Base-by-base conservation (phyloP, 2,329 filamentous ascomycete species). In the Didymosphaeria variabile region DNA sequence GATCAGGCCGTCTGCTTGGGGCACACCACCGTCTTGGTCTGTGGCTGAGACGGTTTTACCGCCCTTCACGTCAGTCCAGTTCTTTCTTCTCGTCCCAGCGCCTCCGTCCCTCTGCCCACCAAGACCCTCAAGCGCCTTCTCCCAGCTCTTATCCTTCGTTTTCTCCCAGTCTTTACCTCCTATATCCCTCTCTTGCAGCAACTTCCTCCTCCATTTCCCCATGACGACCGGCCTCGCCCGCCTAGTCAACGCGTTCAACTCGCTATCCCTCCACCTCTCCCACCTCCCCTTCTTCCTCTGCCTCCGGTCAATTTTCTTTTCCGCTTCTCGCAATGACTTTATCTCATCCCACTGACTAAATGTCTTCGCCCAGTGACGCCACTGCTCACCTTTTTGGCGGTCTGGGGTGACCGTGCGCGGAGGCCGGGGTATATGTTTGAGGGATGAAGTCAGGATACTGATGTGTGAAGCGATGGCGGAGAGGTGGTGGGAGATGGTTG, bases 401-500 rank as follows among this genome's bases (percentile, higher is more conserved):
- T 46, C 42, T 26, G 53, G 42, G 17, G 19, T 8, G 2, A 12
- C 6, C 12, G 29, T 13, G 29, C 53, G 23, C 1, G 12, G 42
- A 17, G 40, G 40, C 17, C 31, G 40, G 15, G 53, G 53, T 13
- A 55, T 31, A 13, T 10, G n/a, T 7, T 26, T n/a, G 31, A 55
- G 53, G 5, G 53, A 47, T 4, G 40, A 8, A 7, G 53, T 55
- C 5, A 55, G 53, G 29, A 46, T 55, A 29, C 12, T 21, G 42
- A 47, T 47, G 42, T 55, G 53, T 15, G 45, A 26, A 9, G 29
- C 19, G 42, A 55, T 45, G 29, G 53, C 53, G n/a, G 53, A 17
- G 42, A 55, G 26, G 53, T 46, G 40, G 42, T 47, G 29, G 15
- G 42, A 47, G 7, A 55, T 46, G 31, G 21, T 26, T 3, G 42